Conservation (phyloP, 495 filamentous ascomycete species). For the Penicillium nucicola region DNA sequence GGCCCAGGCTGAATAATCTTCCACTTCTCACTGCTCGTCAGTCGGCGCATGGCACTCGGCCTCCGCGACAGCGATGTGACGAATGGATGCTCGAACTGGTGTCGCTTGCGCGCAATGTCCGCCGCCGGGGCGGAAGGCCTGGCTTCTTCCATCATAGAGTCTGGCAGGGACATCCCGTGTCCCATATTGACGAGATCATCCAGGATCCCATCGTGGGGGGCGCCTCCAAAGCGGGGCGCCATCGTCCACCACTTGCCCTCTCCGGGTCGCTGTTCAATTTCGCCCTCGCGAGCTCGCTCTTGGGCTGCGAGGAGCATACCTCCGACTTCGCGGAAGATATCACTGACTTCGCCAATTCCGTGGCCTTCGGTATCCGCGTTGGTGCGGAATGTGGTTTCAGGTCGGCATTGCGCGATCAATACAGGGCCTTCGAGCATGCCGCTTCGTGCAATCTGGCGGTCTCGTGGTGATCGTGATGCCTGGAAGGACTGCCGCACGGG, state of each 20-base stretch:
- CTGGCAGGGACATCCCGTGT: conserved; percentile 21
- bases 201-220: conserved; percentile 61
- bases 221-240: conserved; percentile 72
- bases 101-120: conserved; percentile 39
- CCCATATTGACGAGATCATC: conserved; percentile 36
- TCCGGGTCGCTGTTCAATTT: conserved; percentile 60
- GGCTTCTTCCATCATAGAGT: conserved; percentile 26
- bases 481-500: conserved; percentile 52
- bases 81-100: conserved; percentile 34
- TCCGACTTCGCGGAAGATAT: conserved; percentile 71
- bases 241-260: conserved; percentile 81
- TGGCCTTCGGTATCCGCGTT: conserved; percentile 37
- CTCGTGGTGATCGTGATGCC: conserved; percentile 64
- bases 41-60: conserved; percentile 28
- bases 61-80: conserved; percentile 31
- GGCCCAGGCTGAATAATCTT: conserved; percentile 59
- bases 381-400: conserved; percentile 52
- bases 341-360: conserved; percentile 56
- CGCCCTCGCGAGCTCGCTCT: conserved; percentile 72
- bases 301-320: conserved; percentile 76
- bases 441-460: conserved; percentile 64
- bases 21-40: conserved; percentile 38
- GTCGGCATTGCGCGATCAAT: conserved; percentile 53
- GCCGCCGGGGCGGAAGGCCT: conserved; percentile 16
- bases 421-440: conserved; percentile 77